Conservation (phyloP, 257 asterid species). For the Forsythia viridissima region DNA sequence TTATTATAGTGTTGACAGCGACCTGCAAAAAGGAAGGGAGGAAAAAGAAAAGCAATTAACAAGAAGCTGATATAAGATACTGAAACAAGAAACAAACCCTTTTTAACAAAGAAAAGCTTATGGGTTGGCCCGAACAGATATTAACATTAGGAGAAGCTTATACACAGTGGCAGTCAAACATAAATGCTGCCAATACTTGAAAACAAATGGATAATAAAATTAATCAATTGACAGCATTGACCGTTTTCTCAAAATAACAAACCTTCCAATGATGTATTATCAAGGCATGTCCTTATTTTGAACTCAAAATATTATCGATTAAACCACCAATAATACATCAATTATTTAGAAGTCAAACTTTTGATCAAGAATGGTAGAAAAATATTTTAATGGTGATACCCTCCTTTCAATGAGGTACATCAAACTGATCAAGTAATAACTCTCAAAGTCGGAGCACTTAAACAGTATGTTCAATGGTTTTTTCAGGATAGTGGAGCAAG, state of each 20-base stretch:
- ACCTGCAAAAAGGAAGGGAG: conserved; percentile 53
- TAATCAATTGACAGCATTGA: background rate
- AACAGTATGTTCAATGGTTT: background rate
- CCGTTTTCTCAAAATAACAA: background rate
- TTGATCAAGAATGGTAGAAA: background rate
- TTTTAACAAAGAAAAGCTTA: background rate
- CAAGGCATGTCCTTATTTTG: background rate
- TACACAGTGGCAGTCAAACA: background rate
- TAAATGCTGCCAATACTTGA: background rate
- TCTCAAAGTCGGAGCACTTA: background rate
- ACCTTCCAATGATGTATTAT: background rate
- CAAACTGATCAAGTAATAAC: background rate
- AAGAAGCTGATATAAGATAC: conserved; percentile 3
- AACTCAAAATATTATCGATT: background rate
- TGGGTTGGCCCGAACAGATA: background rate
- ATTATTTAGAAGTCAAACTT: background rate
- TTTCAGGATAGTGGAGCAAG: background rate
- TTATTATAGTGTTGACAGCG: conserved; percentile 87
- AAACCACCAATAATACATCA: background rate
- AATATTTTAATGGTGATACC: background rate
- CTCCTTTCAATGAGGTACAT: background rate
- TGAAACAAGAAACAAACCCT: background rate
- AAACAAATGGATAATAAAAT: background rate
- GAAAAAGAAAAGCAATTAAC: background rate
- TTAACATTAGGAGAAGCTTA: background rate